Evolutionary conservation across 345 rosid species (phyloP).

Genomic region (Capsella bursapastoris): DNA sequence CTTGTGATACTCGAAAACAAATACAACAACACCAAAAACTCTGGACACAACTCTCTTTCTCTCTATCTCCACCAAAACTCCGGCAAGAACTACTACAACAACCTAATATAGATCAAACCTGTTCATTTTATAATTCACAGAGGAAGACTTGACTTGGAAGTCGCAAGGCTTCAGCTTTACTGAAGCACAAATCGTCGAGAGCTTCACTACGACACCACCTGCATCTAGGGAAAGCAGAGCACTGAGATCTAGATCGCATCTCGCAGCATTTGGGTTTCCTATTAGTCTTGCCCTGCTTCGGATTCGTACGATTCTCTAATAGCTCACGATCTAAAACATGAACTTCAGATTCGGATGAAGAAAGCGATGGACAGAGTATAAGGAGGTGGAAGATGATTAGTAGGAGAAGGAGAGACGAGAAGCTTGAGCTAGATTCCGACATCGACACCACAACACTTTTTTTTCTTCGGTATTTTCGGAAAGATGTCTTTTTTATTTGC

Average conservation of each 20-base stretch:
- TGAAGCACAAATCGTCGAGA: constrained; percentile 78
- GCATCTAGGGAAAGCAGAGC: constrained; percentile 60
- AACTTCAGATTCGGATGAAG: constrained; percentile 30
- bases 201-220: constrained; percentile 82
- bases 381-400: constrained; percentile 31
- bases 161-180: constrained; percentile 66
- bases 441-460: constrained; percentile 15
- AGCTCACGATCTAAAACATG: constrained; percentile 46
- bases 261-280: constrained; percentile 61
- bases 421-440: constrained; percentile 43
- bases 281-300: constrained; percentile 29
- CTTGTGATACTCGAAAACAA: constrained; percentile 14
- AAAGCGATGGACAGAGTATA: constrained; percentile 32
- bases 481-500: constrained; percentile 17
- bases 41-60: background rate
- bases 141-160: constrained; percentile 74
- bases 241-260: constrained; percentile 65
- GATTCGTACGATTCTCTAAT: constrained; percentile 43
- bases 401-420: constrained; percentile 18
- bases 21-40: constrained; percentile 17
- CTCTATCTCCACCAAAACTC: constrained; percentile 3
- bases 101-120: constrained; percentile 1
- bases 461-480: constrained; percentile 17
- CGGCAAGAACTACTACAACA: constrained; percentile 13
- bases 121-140: constrained; percentile 50